Percentiles rank a stretch among this genome's conserved stretches.
These are phyloP conservation scores for barrel medic (Medicago truncatula) DNA, from an alignment of 306 rosid species.

Conservation along the genomic window MtrunA17r5.0-ANR NC_053043.1:43586001-43586500, in stretches of 20 bases:
- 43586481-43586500: conserved; percentile 98
- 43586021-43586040: conserved; percentile 16
- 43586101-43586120: conserved; percentile 4
- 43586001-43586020: conserved; percentile 1
- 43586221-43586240: conserved; percentile 46
- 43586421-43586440: conserved; percentile 80
- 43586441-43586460: conserved; percentile 91
- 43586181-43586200: conserved; percentile 41
- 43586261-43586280: conserved; percentile 56
- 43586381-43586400: conserved; percentile 96
- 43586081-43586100: conserved; percentile 2
- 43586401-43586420: conserved; percentile 98
- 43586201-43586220: conserved; percentile 41
- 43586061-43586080: conserved; percentile 22
- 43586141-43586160: conserved; percentile 21
- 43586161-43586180: conserved; percentile 32
- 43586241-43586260: conserved; percentile 44
- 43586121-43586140: conserved; percentile 25
- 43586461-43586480: conserved; percentile 98
- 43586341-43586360: conserved; percentile 70
- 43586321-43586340: conserved; percentile 60
- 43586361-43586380: conserved; percentile 91
- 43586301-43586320: conserved; percentile 74
- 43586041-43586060: conserved; percentile 31
- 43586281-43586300: conserved; percentile 62